A percentile compares a stretch with the other conserved stretches of the same genome.
Conservation (phyloP, 2,329 filamentous ascomycete genomes). For the Alternaria postmessia region DNA sequence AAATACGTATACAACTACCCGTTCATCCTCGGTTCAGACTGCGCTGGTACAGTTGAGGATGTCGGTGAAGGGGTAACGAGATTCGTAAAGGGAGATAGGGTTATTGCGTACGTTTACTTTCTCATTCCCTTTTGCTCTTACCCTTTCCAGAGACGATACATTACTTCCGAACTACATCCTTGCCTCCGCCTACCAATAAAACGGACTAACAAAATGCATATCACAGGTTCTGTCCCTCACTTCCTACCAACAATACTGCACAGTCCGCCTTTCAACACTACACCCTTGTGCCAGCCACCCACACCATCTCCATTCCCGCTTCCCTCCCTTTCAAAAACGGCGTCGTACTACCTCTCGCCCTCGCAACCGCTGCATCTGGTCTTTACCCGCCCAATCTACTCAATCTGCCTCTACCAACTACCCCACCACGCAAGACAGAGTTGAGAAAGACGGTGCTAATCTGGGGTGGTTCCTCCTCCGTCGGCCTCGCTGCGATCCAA, state of each 20-base stretch:
- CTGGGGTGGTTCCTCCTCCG: not conserved
- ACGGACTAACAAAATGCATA: fast-evolving
- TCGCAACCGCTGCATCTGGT: not conserved
- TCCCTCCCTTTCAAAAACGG: not conserved
- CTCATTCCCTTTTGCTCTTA: not conserved
- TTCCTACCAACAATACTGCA: not conserved
- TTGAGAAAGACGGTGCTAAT: not conserved
- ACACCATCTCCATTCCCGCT: not conserved
- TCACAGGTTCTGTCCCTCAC: not conserved
- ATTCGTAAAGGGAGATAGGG: not conserved
- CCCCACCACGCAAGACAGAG: not conserved
- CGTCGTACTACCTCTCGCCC: not conserved
- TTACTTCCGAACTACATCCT: not conserved
- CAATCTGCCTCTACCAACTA: not conserved
- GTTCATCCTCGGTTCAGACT: not conserved
- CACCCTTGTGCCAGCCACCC: not conserved
- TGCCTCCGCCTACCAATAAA: not conserved
- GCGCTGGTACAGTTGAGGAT: not conserved
- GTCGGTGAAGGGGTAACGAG: not conserved
- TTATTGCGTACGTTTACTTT: not conserved
- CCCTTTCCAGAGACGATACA: not conserved
- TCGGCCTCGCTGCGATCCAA: not conserved
- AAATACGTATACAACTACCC: not conserved
- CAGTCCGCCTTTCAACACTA: not conserved
- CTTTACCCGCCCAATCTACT: not conserved